These are phyloP conservation scores for Saccharomyces kudriavzevii DNA, from an alignment of 805 yeast genomes.

Conservation along the genomic window DNA sequence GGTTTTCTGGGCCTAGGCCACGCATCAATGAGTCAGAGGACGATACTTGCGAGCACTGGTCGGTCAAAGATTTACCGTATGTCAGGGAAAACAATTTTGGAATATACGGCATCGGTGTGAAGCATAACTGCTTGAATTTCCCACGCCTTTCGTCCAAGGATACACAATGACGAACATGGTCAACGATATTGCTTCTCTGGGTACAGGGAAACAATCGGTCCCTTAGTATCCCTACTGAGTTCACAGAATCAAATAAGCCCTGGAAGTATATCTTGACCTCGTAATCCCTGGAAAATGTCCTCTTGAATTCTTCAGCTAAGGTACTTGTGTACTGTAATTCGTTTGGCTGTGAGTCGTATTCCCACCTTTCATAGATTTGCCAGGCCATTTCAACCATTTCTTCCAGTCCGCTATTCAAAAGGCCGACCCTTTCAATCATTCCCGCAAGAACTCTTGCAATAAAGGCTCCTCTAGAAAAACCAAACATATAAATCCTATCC, in stretches of 20 bases:
- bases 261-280: constrained; percentile 44
- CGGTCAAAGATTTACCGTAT: constrained; percentile 5
- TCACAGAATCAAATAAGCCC: constrained; percentile 65
- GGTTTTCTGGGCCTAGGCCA: neutral
- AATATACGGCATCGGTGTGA: constrained; percentile 36
- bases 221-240: constrained; percentile 53
- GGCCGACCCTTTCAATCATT: constrained; percentile 57
- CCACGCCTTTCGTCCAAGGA: constrained; percentile 61
- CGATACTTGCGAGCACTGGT: neutral
- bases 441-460: constrained; percentile 57
- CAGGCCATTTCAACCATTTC: constrained; percentile 53
- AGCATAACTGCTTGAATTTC: constrained; percentile 51
- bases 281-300: constrained; percentile 42
- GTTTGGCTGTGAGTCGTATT: constrained; percentile 49
- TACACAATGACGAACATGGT: constrained; percentile 59
- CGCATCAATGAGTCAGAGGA: neutral
- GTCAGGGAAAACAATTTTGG: constrained; percentile 24
- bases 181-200: constrained; percentile 41
- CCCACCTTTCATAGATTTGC: constrained; percentile 55
- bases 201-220: constrained; percentile 55
- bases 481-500: constrained; percentile 49
- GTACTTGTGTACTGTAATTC: constrained; percentile 37
- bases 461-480: constrained; percentile 60
- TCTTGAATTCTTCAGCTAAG: constrained; percentile 45
- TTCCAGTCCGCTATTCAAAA: constrained; percentile 47